Percentiles rank a stretch among this genome's conserved stretches.
phyloP scores from a whole-genome alignment of 2,329 filamentous ascomycete genomes.

The Akanthomyces dipterigenus region DNA sequence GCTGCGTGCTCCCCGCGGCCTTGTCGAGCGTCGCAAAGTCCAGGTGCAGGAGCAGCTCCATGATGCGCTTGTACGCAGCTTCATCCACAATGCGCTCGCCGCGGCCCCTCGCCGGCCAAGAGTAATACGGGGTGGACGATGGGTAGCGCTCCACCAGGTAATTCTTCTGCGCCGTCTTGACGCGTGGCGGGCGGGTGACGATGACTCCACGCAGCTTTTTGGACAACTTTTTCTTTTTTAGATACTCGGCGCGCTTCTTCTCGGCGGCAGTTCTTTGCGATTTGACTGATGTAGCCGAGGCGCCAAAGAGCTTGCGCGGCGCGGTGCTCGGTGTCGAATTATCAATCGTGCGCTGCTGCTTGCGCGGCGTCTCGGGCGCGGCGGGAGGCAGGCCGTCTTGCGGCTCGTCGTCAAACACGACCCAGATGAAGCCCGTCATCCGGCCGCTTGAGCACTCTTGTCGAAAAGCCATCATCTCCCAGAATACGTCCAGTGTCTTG shows the following conservation, averaged over 20 bases:
- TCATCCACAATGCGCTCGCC: conserved; percentile 59
- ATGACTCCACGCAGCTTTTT: conserved; percentile 47
- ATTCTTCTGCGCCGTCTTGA: conserved; percentile 53
- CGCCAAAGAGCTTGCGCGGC: conserved; percentile 26
- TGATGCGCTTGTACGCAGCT: conserved; percentile 57
- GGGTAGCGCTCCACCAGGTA: conserved; percentile 41
- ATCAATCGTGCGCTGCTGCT: conserved; percentile 17
- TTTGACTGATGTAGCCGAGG: conserved; percentile 12
- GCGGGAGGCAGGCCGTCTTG: conserved; percentile 15
- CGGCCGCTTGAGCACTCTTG: conserved; percentile 93
- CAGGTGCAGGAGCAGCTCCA: conserved; percentile 64
- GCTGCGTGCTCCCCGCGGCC: conserved; percentile 55
- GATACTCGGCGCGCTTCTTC: conserved; percentile 7
- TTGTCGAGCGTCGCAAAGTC: conserved; percentile 64
- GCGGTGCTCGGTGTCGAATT: conserved; percentile 26
- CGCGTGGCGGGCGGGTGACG: conserved; percentile 53
- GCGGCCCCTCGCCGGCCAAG: conserved; percentile 55
- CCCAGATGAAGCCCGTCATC: conserved; percentile 90
- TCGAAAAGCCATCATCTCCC: conserved; percentile 96
- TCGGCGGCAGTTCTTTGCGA: conserved; percentile 2
- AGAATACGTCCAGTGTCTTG: conserved; percentile 81
- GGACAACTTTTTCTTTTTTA: conserved; percentile 35
- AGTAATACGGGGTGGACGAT: conserved; percentile 53
- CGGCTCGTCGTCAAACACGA: conserved; percentile 62
- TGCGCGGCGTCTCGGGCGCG: conserved; percentile 27